Base-by-base conservation (phyloP, 345 rosid genomes). In the Sonneratia alba region DNA sequence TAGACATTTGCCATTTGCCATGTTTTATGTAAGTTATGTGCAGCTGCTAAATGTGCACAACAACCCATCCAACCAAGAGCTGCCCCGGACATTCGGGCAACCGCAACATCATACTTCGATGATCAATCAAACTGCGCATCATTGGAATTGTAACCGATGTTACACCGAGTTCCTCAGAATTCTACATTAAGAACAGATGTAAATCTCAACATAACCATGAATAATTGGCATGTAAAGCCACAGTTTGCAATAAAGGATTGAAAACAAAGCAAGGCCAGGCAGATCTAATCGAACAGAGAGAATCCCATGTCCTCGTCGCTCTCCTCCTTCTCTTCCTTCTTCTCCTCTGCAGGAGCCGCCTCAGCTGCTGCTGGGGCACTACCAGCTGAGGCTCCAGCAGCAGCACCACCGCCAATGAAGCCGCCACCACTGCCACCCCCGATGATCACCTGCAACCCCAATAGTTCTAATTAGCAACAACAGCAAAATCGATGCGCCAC, bases 261-360 rank as follows among this genome's bases (percentile, higher is more conserved):
- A 27, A 11, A 27, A 62, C 18, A 27, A 62, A 62, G 37, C 18
- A 47, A 13, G 7, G 1, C 2, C 13, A 4, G 9, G 51, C 6
- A 12, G 36, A 38, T 69, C 61, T 69, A 69, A 48, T 69, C 71
- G 22, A 69, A 69, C n/a, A 69, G 71, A 27, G 71, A 69, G 71
- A 69, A 69, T 27, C 71, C 71, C 71, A 69, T 69, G 71, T 69
- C 71, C 5, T 69, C 69, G 1, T 67, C 71, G 22, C 71, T 69
- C 71, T 69, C 71, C 22, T 69, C 71, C 40, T 69, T 69, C 59
- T 69, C 71, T 69, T 69, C 71, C 71, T 69, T 69, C 40, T 69
- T 69, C 71, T 69, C 71, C 57, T 69, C 71, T 14, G 71, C 37
- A 6, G 71, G 71, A 36, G 71, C 19, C 4, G 59, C 71, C 40